Percentiles rank a stretch among this genome's conserved stretches.
Conservation (phyloP, 2,329 filamentous ascomycete genomes). For the Colletotrichum karsti region DNA sequence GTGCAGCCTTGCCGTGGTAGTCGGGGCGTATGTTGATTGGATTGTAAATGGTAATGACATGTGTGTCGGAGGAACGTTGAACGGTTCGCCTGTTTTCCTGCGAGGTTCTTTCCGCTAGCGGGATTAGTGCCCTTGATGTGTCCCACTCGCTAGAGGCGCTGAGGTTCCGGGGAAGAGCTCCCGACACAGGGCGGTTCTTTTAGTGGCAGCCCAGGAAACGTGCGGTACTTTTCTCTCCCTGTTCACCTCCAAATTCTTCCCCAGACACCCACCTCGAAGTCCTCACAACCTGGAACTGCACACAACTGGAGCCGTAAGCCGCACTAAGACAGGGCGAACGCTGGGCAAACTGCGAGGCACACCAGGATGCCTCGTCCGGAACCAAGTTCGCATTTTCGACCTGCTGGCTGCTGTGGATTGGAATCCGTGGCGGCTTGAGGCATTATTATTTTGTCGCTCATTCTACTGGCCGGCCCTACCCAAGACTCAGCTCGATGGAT, state of each 20-base stretch:
- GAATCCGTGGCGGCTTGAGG: background rate
- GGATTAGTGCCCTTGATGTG: background rate
- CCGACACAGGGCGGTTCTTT: background rate
- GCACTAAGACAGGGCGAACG: slow-evolving; percentile 5
- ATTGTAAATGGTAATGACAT: background rate
- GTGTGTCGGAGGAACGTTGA: background rate
- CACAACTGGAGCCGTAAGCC: background rate
- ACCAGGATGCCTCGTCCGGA: slow-evolving; percentile 13
- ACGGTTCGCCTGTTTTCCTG: background rate
- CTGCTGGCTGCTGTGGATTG: background rate
- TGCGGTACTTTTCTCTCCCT: background rate
- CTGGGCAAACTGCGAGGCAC: slow-evolving; percentile 24
- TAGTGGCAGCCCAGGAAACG: background rate
- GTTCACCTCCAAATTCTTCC: background rate
- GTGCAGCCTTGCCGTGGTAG: background rate
- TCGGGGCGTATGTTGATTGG: background rate
- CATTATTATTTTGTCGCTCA: slow-evolving; percentile 10
- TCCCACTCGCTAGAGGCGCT: background rate
- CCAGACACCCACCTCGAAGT: background rate
- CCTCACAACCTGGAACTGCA: no score
- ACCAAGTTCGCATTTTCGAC: background rate
- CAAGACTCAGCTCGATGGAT: background rate
- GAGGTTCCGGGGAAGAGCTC: background rate
- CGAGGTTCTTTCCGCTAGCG: background rate
- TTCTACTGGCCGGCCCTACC: background rate